Percentiles rank a stretch among this genome's conserved stretches.
phyloP scores from a whole-genome alignment of 768 basidiomycete genomes.

The Asterophora parasitica region DNA sequence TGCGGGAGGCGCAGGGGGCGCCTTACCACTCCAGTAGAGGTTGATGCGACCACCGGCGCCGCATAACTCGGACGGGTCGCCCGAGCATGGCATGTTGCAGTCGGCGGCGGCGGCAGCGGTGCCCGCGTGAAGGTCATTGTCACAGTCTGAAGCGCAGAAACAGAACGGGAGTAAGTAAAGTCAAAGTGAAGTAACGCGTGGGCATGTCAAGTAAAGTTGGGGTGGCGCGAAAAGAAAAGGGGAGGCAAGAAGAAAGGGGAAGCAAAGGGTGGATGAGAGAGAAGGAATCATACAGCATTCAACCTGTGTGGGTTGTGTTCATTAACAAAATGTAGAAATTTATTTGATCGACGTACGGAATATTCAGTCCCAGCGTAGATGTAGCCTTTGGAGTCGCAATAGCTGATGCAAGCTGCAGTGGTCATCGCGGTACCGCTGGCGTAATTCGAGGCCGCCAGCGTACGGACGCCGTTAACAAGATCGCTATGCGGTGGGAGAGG shows the following conservation, averaged over 20 bases:
- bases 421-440: constrained; percentile 55
- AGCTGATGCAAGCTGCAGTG: constrained; percentile 43
- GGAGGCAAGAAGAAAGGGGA: constrained; percentile 1
- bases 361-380: constrained; percentile 72
- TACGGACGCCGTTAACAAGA: constrained; percentile 44
- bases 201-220: too few relatives aligned
- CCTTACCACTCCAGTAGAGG: constrained; percentile 57
- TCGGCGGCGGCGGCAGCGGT: constrained; percentile 42
- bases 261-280: constrained; percentile 8
- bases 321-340: constrained; percentile 1
- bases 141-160: constrained; percentile 48
- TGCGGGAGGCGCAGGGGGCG: constrained; percentile 51
- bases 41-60: constrained; percentile 58
- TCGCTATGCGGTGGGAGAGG: constrained; percentile 35
- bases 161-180: background rate
- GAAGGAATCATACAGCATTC: constrained; percentile 48
- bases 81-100: constrained; percentile 60
- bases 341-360: constrained; percentile 17
- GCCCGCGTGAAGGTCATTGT: constrained; percentile 45
- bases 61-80: constrained; percentile 52
- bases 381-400: constrained; percentile 42
- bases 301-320: constrained; percentile 12
- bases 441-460: constrained; percentile 46
- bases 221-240: background rate
- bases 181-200: constrained; percentile 1